Conservation (phyloP, 2,329 filamentous ascomycete genomes). For the Curvularia verruculosa region DNA sequence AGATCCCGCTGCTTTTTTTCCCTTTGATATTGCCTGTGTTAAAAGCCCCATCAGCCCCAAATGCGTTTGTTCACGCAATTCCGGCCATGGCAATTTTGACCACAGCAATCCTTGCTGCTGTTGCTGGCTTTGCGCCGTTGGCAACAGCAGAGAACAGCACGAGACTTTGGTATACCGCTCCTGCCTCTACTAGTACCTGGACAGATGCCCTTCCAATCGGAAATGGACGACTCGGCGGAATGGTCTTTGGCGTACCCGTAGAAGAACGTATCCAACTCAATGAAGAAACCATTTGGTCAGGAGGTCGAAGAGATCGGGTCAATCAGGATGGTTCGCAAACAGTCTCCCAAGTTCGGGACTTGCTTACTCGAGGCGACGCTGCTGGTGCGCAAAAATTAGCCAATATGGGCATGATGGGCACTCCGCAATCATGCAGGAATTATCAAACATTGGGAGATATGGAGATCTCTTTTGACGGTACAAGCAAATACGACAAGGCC, state of each 20-base stretch:
- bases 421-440: slow-evolving; percentile 2
- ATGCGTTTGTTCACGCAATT: background rate
- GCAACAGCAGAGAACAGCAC: slow-evolving; percentile 3
- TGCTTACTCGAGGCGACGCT: slow-evolving; percentile 5
- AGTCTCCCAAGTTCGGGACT: slow-evolving; percentile 4
- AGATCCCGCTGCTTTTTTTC: background rate
- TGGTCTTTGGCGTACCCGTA: slow-evolving; percentile 55
- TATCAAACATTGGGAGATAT: slow-evolving; percentile 12
- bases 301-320: slow-evolving; percentile 50
- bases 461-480: slow-evolving; percentile 9
- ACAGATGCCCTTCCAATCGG: slow-evolving; percentile 56
- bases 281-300: slow-evolving; percentile 51
- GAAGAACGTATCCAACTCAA: slow-evolving; percentile 56
- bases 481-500: slow-evolving; percentile 1
- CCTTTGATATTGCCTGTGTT: background rate
- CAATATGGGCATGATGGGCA: slow-evolving; percentile 14
- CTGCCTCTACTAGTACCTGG: slow-evolving; percentile 31
- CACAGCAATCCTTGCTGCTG: background rate
- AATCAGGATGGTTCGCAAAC: slow-evolving; percentile 8
- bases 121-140: background rate
- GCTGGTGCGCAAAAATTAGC: slow-evolving; percentile 10
- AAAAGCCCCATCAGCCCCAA: background rate
- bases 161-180: slow-evolving; percentile 11
- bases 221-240: slow-evolving; percentile 56
- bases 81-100: background rate